Evolutionary conservation across 257 asterid species (phyloP).

Genomic region (Schizonepeta tenuifolia): DNA sequence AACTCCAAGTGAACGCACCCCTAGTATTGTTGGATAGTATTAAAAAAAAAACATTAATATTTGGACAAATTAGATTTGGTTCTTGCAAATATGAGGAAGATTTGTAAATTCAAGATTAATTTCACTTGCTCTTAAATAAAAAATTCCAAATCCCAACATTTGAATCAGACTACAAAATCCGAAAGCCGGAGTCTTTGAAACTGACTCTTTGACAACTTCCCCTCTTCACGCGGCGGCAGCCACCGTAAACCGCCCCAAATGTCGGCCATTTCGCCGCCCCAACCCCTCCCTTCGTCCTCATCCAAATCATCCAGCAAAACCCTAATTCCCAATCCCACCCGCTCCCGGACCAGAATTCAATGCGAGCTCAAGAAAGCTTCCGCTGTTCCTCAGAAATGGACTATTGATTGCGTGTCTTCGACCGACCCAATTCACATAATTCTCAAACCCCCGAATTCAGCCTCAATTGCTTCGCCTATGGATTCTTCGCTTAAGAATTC

Average conservation of each 20-base stretch:
- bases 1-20: too few relatives aligned
- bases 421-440: conserved; percentile 86
- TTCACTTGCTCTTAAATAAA: background rate
- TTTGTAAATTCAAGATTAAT: background rate
- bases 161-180: conserved; percentile 1
- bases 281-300: conserved; percentile 35
- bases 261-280: conserved; percentile 67
- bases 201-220: conserved; percentile 32
- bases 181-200: conserved; percentile 28
- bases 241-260: conserved; percentile 46
- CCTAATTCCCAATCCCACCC: conserved; percentile 29
- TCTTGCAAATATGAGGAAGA: background rate
- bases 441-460: conserved; percentile 75
- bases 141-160: background rate
- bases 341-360: conserved; percentile 37
- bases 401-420: conserved; percentile 72
- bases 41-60: background rate
- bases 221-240: conserved; percentile 46
- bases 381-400: conserved; percentile 67
- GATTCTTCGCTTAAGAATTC: conserved; percentile 45
- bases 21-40: too few relatives aligned
- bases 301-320: conserved; percentile 29
- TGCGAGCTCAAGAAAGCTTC: conserved; percentile 57
- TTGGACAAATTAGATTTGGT: background rate
- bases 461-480: conserved; percentile 48